phyloP scores from a whole-genome alignment of 371 early-diverging fungal species.

The Rhizomucor pusillus region DNA sequence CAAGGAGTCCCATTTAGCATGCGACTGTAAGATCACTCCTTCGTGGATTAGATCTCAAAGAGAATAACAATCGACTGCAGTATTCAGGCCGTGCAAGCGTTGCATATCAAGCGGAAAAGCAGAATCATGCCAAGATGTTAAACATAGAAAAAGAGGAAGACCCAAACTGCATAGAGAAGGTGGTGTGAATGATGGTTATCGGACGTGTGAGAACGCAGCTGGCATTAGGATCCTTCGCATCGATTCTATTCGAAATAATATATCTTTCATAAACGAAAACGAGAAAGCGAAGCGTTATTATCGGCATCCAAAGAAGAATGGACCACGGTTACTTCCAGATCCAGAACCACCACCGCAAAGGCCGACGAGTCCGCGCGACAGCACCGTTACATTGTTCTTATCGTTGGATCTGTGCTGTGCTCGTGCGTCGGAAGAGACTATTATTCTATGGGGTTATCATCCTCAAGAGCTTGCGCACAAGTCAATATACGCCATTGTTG shows the following conservation, averaged over 20 bases:
- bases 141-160: conserved; percentile 74
- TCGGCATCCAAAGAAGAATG: conserved; percentile 3
- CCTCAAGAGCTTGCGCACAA: conserved; percentile 51
- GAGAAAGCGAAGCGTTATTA: background rate
- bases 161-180: conserved; percentile 57
- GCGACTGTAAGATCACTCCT: conserved; percentile 37
- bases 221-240: conserved; percentile 3
- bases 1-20: conserved; percentile 69
- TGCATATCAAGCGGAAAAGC: conserved; percentile 61
- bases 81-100: conserved; percentile 66
- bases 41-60: background rate
- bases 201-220: conserved; percentile 3
- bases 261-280: conserved; percentile 3
- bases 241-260: conserved; percentile 2
- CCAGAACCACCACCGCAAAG: conserved; percentile 10
- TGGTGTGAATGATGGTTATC: background rate
- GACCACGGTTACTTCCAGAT: too few species aligned
- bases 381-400: conserved; percentile 31
- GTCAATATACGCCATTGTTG: conserved; percentile 47
- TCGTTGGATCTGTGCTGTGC: conserved; percentile 55
- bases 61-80: conserved; percentile 15
- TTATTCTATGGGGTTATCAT: conserved; percentile 46
- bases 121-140: conserved; percentile 66
- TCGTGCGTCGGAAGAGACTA: conserved; percentile 48
- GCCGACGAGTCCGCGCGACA: too few species aligned